Evolutionary conservation across 2,329 filamentous ascomycete species (phyloP), one percentile per base, ranked within the genome.

Genomic region (Hypocreales sp.): DNA sequence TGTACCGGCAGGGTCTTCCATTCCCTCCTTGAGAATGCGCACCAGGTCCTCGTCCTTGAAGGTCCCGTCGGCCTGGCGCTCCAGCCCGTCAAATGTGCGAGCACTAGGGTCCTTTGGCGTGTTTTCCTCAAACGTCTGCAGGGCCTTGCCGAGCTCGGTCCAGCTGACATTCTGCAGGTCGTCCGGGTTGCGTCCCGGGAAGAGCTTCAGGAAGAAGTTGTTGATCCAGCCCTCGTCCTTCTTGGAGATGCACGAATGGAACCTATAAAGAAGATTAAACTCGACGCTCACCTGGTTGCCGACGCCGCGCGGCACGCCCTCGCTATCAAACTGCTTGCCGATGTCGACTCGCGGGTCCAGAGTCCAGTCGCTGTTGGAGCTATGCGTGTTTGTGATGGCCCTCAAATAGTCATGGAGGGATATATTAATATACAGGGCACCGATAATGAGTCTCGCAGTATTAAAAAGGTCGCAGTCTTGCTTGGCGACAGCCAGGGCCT

Each of bases 251-350:
- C 61, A 64, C 2, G 64, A 67, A 45, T 79, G 72, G 59, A 70
- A 79, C 15, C 72, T 58, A 40, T 79, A 79, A 2, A 78, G 55
- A 16, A 78, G 53, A 33, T 78, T 78, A 50, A 79, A 79, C 44
- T 79, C 72, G 4, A 69, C 72, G 22, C 66, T 72, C 24, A 77
- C 71, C 37, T 77, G 70, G 39, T 79, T 79, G 9, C 73, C 72
- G 3, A 69, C 58, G 2, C 68, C 73, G 24, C 67, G 55, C 0
- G 61, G 53, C 1, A 65, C 57, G 6, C 60, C 60, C 15, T 62
- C 50, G 4, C 50, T 46, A 28, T 58, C 50, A 26, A 50, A 52
- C 24, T 51, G 48, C 31, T 62, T 65, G 38, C 48, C 58, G 11
- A 72, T 66, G 0, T 72, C 62, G n/a, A 62, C 58, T 14, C 73